phyloP scores from a whole-genome alignment of 345 rosid species.

The Corchorus capsularis region DNA sequence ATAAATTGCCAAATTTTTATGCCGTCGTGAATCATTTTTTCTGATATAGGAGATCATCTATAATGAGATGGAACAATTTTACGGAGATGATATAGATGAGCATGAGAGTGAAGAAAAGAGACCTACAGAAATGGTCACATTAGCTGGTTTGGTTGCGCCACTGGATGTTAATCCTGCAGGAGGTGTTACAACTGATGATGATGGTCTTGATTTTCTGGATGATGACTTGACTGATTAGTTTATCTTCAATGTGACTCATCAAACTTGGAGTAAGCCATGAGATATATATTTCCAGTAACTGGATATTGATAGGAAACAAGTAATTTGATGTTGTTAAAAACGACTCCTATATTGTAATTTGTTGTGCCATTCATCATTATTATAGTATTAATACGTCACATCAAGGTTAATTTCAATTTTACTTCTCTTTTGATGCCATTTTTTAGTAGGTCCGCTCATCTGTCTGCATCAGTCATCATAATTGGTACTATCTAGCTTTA shows the following conservation, averaged over 20 bases:
- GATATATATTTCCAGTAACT: conserved; percentile 23
- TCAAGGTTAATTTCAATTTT: conserved; percentile 21
- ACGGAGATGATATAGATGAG: conserved; percentile 49
- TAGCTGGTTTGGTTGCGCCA: conserved; percentile 42
- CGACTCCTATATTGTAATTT: conserved; percentile 26
- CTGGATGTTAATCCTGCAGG: conserved; percentile 45
- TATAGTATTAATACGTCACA: conserved; percentile 1
- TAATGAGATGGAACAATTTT: conserved; percentile 47
- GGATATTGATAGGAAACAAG: conserved; percentile 10
- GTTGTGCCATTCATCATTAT: conserved; percentile 18
- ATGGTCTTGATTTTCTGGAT: conserved; percentile 55
- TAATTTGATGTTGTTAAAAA: conserved; percentile 20
- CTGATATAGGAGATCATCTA: conserved; percentile 50
- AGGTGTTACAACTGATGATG: conserved; percentile 54
- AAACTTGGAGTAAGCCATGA: conserved; percentile 35
- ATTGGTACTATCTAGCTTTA: not conserved
- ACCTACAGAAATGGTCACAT: conserved; percentile 38
- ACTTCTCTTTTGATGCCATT: conserved; percentile 9
- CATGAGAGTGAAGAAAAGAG: conserved; percentile 44
- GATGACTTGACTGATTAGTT: conserved; percentile 54
- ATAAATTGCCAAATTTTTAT: not conserved
- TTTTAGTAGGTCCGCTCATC: conserved; percentile 15
- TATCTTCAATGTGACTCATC: conserved; percentile 13
- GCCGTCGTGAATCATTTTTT: conserved; percentile 24
- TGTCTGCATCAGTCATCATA: conserved; percentile 11